Evolutionary conservation across 768 basidiomycete species (phyloP), one percentile per base, ranked within the genome.

Genomic region (Tulasnella sp.): DNA sequence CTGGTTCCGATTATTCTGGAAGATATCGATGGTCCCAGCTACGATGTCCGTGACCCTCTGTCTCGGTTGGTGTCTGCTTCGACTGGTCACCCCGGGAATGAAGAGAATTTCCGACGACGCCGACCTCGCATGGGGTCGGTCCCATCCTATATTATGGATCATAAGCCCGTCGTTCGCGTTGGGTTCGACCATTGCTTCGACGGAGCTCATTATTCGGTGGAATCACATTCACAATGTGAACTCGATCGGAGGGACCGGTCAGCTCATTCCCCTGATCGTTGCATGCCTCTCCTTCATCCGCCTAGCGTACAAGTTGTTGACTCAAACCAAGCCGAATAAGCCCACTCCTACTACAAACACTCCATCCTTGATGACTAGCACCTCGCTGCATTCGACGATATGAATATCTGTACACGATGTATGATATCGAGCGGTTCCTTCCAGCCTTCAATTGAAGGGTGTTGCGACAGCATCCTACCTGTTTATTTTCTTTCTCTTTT

Each of bases 241-340:
- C 76, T 20, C 74, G 70, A 35, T 80, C 73, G 26, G 75, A 72
- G 2, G 70, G 13, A 16, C 80, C 74, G 3, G 35, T 51, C 15
- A 32, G 7, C 35, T 71, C 71, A 35, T 51, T 46, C 20, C 78
- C 61, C 15, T 69, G 42, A 18, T 44, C 76, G 42, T 35, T 29
- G 57, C 29, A 73, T 51, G 61, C 61, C 18, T 75, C 57, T 0
- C 16, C 3, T 46, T 77, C 67, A 5, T 74, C 74, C 32, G 71
- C 5, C 23, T 73, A 3, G 23, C 18, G 20, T 73, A 32, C 26
- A 67, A 67, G 29, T n/a, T 67, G 48, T 46, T 46, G 5, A 46
- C 44, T 46, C 44, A 46, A 13, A 18, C 11, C 5, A 46, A 13
- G 18, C 11, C 44, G 44, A 18, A 46, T 11, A 46, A 46, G 18